Conservation (phyloP, 768 basidiomycete species). For the Agrocybe praecox region DNA sequence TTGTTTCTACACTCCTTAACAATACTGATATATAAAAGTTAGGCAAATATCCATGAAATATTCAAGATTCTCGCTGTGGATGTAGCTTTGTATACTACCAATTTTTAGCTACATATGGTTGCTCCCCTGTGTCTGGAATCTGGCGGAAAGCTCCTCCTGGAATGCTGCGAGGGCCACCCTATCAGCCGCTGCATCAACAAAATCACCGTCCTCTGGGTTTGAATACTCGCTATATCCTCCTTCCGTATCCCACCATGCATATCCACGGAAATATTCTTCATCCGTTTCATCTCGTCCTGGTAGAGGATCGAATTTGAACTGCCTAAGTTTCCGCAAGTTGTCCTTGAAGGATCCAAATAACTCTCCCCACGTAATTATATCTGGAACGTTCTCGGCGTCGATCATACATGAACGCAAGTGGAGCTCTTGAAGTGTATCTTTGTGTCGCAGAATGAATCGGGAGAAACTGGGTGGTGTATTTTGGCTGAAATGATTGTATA, state of each 20-base stretch:
- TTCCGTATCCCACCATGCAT: background rate
- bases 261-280: background rate
- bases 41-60: too few species aligned
- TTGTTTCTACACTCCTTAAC: too few species aligned
- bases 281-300: background rate
- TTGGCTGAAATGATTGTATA: background rate
- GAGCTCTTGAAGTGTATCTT: background rate
- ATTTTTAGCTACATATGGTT: too few species aligned
- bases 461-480: background rate
- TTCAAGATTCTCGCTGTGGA: too few species aligned
- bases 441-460: background rate
- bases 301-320: background rate
- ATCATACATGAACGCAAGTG: background rate
- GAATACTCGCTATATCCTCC: too few species aligned
- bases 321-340: background rate
- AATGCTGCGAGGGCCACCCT: too few species aligned
- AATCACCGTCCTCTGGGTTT: too few species aligned
- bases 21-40: too few species aligned
- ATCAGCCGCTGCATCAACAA: too few species aligned
- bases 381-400: background rate
- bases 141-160: too few species aligned
- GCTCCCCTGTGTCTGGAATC: too few species aligned
- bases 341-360: background rate
- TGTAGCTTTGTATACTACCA: too few species aligned
- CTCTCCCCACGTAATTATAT: background rate